Evolutionary conservation across 257 asterid species (phyloP).

Genomic region (Cynanchum wilfordii): DNA sequence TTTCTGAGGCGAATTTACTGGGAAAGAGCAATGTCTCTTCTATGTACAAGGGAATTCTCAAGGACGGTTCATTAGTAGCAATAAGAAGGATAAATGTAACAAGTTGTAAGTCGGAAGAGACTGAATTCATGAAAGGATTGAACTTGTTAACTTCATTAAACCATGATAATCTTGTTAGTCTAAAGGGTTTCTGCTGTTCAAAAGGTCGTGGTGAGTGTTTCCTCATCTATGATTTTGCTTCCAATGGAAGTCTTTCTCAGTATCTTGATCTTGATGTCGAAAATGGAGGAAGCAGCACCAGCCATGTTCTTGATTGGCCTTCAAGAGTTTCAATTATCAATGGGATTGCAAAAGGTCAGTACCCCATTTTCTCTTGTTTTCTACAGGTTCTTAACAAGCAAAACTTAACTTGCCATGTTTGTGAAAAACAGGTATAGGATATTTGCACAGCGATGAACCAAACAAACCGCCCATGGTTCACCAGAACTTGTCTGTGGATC

Average conservation of each 20-base stretch:
- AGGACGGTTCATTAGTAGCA: slow-evolving; percentile 76
- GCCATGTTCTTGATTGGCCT: slow-evolving; percentile 65
- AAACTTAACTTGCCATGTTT: not conserved
- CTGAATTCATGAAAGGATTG: slow-evolving; percentile 71
- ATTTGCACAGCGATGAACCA: slow-evolving; percentile 56
- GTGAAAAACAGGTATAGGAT: slow-evolving; percentile 50
- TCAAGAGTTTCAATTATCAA: slow-evolving; percentile 63
- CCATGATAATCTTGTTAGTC: slow-evolving; percentile 66
- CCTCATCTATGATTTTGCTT: slow-evolving; percentile 66
- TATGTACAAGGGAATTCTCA: slow-evolving; percentile 67
- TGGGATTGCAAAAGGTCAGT: slow-evolving; percentile 87
- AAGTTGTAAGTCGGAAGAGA: slow-evolving; percentile 76
- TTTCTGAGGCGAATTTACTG: slow-evolving; percentile 65
- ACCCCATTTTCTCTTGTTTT: not conserved
- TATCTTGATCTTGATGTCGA: slow-evolving; percentile 69
- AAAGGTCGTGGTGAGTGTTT: slow-evolving; percentile 88
- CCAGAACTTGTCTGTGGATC: slow-evolving; percentile 81
- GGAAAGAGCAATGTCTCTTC: slow-evolving; percentile 80
- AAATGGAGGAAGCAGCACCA: slow-evolving; percentile 24
- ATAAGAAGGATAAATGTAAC: slow-evolving; percentile 65
- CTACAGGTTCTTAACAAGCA: not conserved
- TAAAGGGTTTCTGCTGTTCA: slow-evolving; percentile 84
- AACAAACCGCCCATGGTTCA: slow-evolving; percentile 74
- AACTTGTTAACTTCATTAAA: slow-evolving; percentile 58
- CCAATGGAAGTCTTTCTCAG: slow-evolving; percentile 56